Conservation (phyloP, 352 stramenopile genomes). For the Globisporangium okanoganense region DNA sequence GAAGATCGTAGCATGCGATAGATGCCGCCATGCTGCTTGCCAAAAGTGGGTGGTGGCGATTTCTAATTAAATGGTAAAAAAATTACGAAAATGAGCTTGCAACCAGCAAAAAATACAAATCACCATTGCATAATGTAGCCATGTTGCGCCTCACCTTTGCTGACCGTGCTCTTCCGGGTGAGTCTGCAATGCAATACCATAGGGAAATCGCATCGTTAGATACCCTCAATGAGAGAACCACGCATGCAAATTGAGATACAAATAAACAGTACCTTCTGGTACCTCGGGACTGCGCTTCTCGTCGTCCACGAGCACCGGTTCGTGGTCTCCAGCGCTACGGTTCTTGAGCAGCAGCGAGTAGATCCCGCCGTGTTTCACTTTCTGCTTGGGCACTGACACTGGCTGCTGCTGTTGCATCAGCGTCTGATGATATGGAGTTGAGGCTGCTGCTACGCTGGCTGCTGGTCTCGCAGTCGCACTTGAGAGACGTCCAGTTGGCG, state of each 20-base stretch:
- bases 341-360: conserved; percentile 78
- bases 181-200: neutral
- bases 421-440: neutral
- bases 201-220: neutral
- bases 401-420: conserved; percentile 1
- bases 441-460: neutral
- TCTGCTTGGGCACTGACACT: conserved; percentile 32
- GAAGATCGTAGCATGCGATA: conserved; percentile 53
- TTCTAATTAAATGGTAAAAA: conserved; percentile 2
- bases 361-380: conserved; percentile 71
- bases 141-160: conserved; percentile 3
- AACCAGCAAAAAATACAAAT: neutral
- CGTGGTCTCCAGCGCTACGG: conserved; percentile 30
- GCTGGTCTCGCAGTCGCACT: neutral
- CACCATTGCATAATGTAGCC: neutral
- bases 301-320: conserved; percentile 48
- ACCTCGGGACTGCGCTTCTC: conserved; percentile 23
- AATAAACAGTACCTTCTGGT: conserved; percentile 15
- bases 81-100: neutral
- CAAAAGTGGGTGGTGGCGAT: conserved; percentile 28
- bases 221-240: neutral
- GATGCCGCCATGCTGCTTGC: conserved; percentile 66
- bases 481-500: conserved; percentile 6
- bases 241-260: neutral
- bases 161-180: neutral